Conservation (phyloP, 169 alveolate genomes). For the Cryptosporidium parvum region DNA sequence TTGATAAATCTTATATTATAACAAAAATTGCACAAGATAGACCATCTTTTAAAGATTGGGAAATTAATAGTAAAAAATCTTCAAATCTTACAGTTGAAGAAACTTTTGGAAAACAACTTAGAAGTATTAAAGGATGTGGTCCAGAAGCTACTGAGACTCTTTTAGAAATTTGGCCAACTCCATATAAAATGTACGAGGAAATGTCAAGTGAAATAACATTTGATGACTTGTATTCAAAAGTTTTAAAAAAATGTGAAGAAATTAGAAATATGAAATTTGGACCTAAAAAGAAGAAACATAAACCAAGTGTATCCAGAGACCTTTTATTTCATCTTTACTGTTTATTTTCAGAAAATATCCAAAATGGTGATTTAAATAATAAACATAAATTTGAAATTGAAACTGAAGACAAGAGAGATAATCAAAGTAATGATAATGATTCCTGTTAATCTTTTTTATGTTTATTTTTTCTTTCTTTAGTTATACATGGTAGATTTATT, state of each 20-base stretch:
- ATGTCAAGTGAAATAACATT: constrained; percentile 14
- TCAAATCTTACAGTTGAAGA: constrained; percentile 84
- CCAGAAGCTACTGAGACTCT: constrained; percentile 85
- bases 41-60: constrained; percentile 84
- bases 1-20: constrained; percentile 31
- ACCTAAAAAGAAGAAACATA: constrained; percentile 4
- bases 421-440: background rate
- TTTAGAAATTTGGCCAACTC: constrained; percentile 87
- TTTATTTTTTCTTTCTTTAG: constrained; percentile 25
- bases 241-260: constrained; percentile 5
- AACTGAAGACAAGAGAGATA: background rate
- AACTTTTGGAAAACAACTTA: constrained; percentile 85
- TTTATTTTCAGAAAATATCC: constrained; percentile 15
- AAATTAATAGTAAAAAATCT: constrained; percentile 81
- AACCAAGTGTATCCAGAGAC: constrained; percentile 38
- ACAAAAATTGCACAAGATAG: constrained; percentile 57
- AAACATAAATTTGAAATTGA: background rate
- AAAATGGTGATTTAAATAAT: constrained; percentile 2
- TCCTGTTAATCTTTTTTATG: background rate
- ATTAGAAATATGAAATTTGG: constrained; percentile 9
- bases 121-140: constrained; percentile 84
- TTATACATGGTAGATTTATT: constrained; percentile 44
- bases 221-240: constrained; percentile 13
- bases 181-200: constrained; percentile 77
- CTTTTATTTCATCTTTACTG: constrained; percentile 15